phyloP scores from a whole-genome alignment of 2,329 filamentous ascomycete genomes.

The Hypoxylon sp. region DNA sequence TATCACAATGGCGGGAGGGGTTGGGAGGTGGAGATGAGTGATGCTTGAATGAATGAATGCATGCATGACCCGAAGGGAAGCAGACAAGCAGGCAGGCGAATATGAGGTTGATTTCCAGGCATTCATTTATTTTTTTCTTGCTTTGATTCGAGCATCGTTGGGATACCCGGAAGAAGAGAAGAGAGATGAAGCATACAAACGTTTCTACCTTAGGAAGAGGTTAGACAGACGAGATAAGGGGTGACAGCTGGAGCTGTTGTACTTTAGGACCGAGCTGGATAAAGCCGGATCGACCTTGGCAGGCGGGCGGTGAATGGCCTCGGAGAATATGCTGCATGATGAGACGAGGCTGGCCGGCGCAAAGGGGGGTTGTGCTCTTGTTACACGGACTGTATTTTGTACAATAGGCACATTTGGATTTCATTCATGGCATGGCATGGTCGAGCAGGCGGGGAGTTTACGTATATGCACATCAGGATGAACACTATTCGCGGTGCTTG shows the following conservation, averaged over 20 bases:
- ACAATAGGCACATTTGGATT: constrained; percentile 3
- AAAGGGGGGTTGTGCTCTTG: constrained; percentile 2
- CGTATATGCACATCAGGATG: too few species aligned
- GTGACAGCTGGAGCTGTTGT: constrained; percentile 6
- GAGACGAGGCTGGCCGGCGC: constrained; percentile 4
- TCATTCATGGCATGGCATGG: too few species aligned
- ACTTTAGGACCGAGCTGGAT: background rate
- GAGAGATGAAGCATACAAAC: background rate
- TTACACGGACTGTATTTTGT: constrained; percentile 9
- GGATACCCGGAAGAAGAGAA: constrained; percentile 8
- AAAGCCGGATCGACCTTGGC: constrained; percentile 6
- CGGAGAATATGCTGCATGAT: constrained; percentile 17
- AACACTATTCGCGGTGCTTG: too few species aligned
- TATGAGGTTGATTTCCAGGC: too few species aligned
- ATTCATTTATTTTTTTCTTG: too few species aligned
- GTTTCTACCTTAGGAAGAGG: too few species aligned
- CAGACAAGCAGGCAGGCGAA: background rate
- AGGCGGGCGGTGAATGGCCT: constrained; percentile 8
- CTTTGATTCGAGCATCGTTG: too few species aligned
- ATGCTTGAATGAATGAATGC: constrained; percentile 32
- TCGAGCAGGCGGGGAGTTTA: too few species aligned
- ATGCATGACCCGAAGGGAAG: constrained; percentile 2
- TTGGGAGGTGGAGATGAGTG: constrained; percentile 55
- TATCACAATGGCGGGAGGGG: constrained; percentile 26
- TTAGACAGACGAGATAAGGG: background rate